These are phyloP conservation scores for Pinus taeda DNA, from an alignment of 75 land plant species.

Conservation along the genomic window DNA sequence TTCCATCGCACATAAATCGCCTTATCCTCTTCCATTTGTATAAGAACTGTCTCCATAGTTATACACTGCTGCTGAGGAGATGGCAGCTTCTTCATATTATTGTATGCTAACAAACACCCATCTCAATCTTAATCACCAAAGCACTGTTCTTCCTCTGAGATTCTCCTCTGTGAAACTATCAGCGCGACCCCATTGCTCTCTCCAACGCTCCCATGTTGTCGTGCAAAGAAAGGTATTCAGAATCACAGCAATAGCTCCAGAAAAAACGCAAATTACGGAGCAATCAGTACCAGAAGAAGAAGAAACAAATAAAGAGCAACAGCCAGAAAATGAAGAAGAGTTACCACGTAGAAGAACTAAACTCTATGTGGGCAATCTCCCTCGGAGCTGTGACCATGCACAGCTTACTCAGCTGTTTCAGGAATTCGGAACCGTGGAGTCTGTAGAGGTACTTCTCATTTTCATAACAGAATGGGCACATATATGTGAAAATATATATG, in stretches of 20 bases:
- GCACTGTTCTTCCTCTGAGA: not conserved
- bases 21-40: no score
- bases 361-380: conserved; percentile 34
- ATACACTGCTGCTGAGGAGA: not conserved
- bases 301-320: not conserved
- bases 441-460: conserved; percentile 19
- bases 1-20: no score
- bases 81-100: conserved; percentile 4
- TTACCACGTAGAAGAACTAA: not conserved
- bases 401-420: conserved; percentile 27
- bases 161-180: not conserved
- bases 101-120: not conserved
- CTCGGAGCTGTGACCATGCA: conserved; percentile 17
- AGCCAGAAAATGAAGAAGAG: not conserved
- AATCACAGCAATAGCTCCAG: conserved; percentile 9
- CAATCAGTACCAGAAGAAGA: not conserved
- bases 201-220: not conserved
- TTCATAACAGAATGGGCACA: no score
- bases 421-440: conserved; percentile 21
- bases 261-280: not conserved
- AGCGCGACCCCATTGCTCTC: not conserved
- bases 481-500: no score
- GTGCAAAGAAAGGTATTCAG: not conserved
- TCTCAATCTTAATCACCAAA: not conserved
- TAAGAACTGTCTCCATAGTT: no score